Evolutionary conservation across 1,139 yeast species (phyloP).

Genomic region (Candida sojae): DNA sequence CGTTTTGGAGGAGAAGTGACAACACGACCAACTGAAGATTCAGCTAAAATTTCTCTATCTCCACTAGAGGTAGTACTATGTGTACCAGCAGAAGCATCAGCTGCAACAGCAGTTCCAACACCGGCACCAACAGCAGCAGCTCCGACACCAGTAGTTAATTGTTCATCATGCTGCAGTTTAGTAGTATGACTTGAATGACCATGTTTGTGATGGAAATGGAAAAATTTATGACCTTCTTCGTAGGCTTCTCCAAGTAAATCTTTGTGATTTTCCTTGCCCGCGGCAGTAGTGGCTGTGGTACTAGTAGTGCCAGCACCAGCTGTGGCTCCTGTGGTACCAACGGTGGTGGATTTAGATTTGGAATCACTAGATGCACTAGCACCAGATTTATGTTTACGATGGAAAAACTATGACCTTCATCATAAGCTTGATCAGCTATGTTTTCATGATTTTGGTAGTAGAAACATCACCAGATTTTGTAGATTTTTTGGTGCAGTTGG

Average conservation of each 20-base stretch:
- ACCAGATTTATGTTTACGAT: constrained; percentile 5
- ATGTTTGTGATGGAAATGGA: constrained; percentile 8
- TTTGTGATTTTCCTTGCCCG: constrained; percentile 2
- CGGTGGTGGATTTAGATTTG: not conserved
- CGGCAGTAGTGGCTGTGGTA: constrained; percentile 1
- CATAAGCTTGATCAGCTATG: constrained; percentile 10
- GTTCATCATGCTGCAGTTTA: not conserved
- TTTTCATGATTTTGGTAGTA: constrained; percentile 7
- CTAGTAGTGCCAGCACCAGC: not conserved
- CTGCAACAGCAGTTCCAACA: constrained; percentile 1
- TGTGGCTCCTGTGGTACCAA: constrained; percentile 1
- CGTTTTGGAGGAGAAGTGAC: constrained; percentile 33
- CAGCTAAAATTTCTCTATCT: constrained; percentile 14
- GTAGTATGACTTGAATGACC: not conserved
- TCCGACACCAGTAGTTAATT: constrained; percentile 2
- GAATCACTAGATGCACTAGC: constrained; percentile 3
- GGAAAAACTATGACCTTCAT: constrained; percentile 12
- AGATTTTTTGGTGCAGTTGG: not conserved
- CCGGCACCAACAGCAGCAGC: constrained; percentile 6
- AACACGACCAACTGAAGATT: constrained; percentile 32
- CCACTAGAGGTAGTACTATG: constrained; percentile 4
- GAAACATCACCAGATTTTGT: not conserved
- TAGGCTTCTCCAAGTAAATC: constrained; percentile 7
- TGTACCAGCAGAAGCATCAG: not conserved
- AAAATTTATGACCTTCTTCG: constrained; percentile 8